A percentile compares a stretch with the other conserved stretches of the same genome.
phyloP scores from a whole-genome alignment of 805 yeast species.

The Lipomyces sp. region DNA sequence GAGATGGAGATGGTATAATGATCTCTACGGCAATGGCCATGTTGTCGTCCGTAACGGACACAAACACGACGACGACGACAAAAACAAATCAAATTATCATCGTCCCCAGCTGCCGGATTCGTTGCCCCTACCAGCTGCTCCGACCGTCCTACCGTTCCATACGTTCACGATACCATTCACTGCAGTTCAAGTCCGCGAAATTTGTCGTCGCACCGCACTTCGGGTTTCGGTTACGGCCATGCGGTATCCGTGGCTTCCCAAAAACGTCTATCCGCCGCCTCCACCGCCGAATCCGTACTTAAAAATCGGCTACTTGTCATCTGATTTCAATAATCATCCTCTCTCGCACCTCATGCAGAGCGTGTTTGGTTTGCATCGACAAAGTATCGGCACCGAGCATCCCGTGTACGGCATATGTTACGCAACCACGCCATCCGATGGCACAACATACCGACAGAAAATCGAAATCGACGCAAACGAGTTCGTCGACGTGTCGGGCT shows the following conservation, averaged over 20 bases:
- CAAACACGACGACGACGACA: no score
- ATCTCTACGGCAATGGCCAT: conserved; percentile 19
- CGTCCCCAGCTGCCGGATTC: conserved; percentile 40
- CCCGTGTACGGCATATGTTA: conserved; percentile 42
- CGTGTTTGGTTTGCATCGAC: conserved; percentile 45
- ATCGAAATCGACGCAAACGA: conserved; percentile 40
- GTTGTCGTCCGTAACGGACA: not conserved
- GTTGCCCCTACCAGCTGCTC: conserved; percentile 41
- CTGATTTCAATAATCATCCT: conserved; percentile 46
- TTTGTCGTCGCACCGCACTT: conserved; percentile 41
- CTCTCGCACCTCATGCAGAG: conserved; percentile 46
- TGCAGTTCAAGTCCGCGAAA: conserved; percentile 39
- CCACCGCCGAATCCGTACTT: conserved; percentile 39
- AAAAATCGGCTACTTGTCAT: conserved; percentile 45
- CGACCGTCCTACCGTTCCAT: conserved; percentile 45
- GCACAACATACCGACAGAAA: conserved; percentile 40
- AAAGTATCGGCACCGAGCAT: conserved; percentile 14
- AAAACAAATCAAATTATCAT: conserved; percentile 8
- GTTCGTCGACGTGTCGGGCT: conserved; percentile 41
- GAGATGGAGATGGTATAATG: conserved; percentile 42
- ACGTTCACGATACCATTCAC: conserved; percentile 45
- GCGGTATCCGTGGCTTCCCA: conserved; percentile 42
- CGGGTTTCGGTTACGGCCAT: conserved; percentile 40
- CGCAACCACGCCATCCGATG: conserved; percentile 43
- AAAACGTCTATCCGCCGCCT: conserved; percentile 43